phyloP scores from a whole-genome alignment of 139 green algal species.

The Chlamydomonas asymmetrica region DNA sequence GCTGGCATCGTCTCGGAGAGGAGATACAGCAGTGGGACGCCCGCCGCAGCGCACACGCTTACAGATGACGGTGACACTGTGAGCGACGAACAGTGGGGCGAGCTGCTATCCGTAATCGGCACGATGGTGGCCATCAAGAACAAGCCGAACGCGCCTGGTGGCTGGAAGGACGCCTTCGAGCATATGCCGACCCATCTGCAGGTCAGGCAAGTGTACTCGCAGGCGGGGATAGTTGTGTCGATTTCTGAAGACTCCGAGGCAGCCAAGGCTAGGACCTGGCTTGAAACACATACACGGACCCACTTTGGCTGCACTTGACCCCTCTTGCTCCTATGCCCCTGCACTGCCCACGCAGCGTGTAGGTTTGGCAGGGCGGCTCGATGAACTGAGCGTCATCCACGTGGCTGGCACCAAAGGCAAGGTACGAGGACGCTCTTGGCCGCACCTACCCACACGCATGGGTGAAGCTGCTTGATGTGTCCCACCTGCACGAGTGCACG shows the following conservation, averaged over 20 bases:
- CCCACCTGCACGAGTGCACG: too few relatives aligned
- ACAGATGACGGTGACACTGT: too few relatives aligned
- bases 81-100: slow-evolving; percentile 34
- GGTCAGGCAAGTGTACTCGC: slow-evolving; percentile 49
- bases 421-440: too few relatives aligned
- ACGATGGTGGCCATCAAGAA: slow-evolving; percentile 68
- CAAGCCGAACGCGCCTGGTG: slow-evolving; percentile 43
- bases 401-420: slow-evolving; percentile 94
- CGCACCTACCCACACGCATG: too few relatives aligned
- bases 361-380: not conserved
- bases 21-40: too few relatives aligned
- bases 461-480: too few relatives aligned
- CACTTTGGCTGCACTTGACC: not conserved
- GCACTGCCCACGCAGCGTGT: not conserved
- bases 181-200: slow-evolving; percentile 76
- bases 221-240: too few relatives aligned
- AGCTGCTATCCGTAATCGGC: slow-evolving; percentile 53
- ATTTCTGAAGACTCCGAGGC: too few relatives aligned
- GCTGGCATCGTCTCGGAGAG: too few relatives aligned
- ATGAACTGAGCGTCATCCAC: slow-evolving; percentile 75
- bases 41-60: too few relatives aligned
- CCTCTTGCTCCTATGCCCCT: not conserved
- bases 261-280: slow-evolving; percentile 3
- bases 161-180: slow-evolving; percentile 73
- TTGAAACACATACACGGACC: not conserved